Evolutionary conservation across 352 stramenopile genomes (phyloP), one percentile per base, ranked within the genome.

Genomic region (Chloridella minuta): DNA sequence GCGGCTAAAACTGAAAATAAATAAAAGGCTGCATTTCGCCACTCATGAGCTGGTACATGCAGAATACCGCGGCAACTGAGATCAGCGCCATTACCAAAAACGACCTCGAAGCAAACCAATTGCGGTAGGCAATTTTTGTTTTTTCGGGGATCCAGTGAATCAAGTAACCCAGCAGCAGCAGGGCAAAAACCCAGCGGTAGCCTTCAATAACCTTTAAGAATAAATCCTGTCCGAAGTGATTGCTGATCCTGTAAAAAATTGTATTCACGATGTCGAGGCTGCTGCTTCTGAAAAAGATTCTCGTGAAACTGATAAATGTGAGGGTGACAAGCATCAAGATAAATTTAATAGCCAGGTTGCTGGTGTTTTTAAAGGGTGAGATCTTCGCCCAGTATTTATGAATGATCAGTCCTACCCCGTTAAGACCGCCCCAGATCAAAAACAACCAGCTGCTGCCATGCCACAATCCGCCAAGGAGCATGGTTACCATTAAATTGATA

Each of bases 401-500:
- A 66, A 66, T n/a, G 40, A 66, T 66, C 40, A 66, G n/a, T 66
- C 40, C 40, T n/a, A 66, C 10, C n/a, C 40, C 40, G n/a, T 66
- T 66, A 18, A 66, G n/a, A 66, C 40, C 40, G 40, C 40, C 40
- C 40, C 40, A 66, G n/a, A 66, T 66, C 10, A 66, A 18, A 66
- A 66, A 66, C n/a, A 66, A 66, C 40, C 40, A 66, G 40, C 40
- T 66, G 40, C 40, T 66, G n/a, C 40, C 40, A 66, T 66, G 40
- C 40, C 40, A 66, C n/a, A 66, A 66, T 66, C 40, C 40, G n/a
- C 40, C 40, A 10, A 66, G n/a, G 10, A 66, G n/a, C 40, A 66
- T 66, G 40, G 40, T 66, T 66, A 66, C 40, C 40, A 66, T 66
- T 66, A 66, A n/a, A n/a, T 66, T 66, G n/a, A 66, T 66, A 66